A percentile compares a stretch with the other conserved stretches of the same genome.
phyloP scores from a whole-genome alignment of 768 basidiomycete genomes.

The Leccinum subgranulosum region DNA sequence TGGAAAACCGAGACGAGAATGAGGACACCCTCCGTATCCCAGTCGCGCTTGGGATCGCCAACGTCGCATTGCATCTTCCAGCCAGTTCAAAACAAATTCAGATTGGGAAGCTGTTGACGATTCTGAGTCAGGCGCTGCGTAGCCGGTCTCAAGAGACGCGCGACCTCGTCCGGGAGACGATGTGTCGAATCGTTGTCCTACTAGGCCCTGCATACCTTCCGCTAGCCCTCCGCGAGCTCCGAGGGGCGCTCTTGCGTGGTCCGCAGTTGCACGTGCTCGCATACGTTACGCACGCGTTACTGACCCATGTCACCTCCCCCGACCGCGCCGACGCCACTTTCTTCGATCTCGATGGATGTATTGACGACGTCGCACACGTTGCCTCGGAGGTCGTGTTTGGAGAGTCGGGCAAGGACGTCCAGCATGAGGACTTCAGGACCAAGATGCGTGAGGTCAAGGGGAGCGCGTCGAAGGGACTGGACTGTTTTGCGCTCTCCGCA shows the following conservation, averaged over 20 bases:
- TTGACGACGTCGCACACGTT: slow-evolving; percentile 75
- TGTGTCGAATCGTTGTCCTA: slow-evolving; percentile 72
- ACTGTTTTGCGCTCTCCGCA: slow-evolving; percentile 81
- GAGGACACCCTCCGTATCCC: slow-evolving; percentile 89
- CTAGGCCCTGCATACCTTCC: slow-evolving; percentile 76
- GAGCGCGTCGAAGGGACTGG: slow-evolving; percentile 79
- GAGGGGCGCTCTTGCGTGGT: slow-evolving; percentile 82
- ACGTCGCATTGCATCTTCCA: slow-evolving; percentile 81
- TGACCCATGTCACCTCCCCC: slow-evolving; percentile 73
- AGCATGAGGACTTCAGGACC: slow-evolving; percentile 88
- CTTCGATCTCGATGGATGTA: slow-evolving; percentile 66
- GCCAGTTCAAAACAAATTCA: slow-evolving; percentile 58
- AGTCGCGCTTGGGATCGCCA: slow-evolving; percentile 80
- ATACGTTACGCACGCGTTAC: slow-evolving; percentile 74
- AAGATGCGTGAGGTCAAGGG: slow-evolving; percentile 89
- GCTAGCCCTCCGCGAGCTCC: slow-evolving; percentile 71
- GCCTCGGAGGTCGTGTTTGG: slow-evolving; percentile 92
- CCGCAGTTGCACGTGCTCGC: slow-evolving; percentile 94
- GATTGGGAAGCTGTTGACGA: slow-evolving; percentile 72
- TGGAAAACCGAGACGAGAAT: slow-evolving; percentile 79
- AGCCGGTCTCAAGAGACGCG: slow-evolving; percentile 92
- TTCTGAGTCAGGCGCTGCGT: slow-evolving; percentile 86
- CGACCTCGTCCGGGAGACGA: slow-evolving; percentile 78
- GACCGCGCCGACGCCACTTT: slow-evolving; percentile 52
- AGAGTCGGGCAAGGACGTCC: slow-evolving; percentile 85